phyloP scores from a whole-genome alignment of 345 rosid genomes.

The Erucastrum elatum region DNA sequence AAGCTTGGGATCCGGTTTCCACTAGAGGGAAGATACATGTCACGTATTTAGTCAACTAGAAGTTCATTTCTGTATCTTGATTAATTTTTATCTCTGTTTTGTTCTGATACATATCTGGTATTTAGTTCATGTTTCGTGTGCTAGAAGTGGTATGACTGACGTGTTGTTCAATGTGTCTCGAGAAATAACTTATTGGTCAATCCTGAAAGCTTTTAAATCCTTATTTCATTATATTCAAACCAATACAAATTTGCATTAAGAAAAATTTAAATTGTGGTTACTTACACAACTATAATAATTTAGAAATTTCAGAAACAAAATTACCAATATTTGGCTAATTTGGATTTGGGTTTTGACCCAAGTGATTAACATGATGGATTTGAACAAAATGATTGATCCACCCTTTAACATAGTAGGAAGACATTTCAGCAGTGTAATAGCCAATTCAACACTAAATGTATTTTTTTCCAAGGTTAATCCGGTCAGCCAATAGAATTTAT shows the following conservation, averaged over 20 bases:
- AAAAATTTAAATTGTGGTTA: neutral
- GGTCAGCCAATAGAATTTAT: neutral
- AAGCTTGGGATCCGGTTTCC: constrained; percentile 87
- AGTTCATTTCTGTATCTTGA: too few relatives aligned
- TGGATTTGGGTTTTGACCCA: neutral
- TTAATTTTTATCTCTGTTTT: too few relatives aligned
- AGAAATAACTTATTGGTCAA: neutral
- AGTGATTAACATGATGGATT: neutral
- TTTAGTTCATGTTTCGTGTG: neutral
- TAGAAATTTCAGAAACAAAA: neutral
- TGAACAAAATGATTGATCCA: too few relatives aligned
- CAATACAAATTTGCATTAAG: too few relatives aligned
- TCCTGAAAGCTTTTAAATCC: too few relatives aligned
- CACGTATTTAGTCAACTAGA: constrained; percentile 59
- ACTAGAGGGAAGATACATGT: constrained; percentile 83
- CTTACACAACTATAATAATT: neutral
- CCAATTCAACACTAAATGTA: neutral
- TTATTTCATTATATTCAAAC: too few relatives aligned
- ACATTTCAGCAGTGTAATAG: neutral
- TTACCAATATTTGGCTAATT: neutral
- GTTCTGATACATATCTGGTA: too few relatives aligned
- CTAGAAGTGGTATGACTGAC: neutral
- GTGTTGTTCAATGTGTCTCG: neutral
- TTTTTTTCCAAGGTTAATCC: too few relatives aligned
- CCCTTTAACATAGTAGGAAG: too few relatives aligned